Base-by-base conservation (phyloP, 768 basidiomycete genomes). In the Coprinopsis sp. region DNA sequence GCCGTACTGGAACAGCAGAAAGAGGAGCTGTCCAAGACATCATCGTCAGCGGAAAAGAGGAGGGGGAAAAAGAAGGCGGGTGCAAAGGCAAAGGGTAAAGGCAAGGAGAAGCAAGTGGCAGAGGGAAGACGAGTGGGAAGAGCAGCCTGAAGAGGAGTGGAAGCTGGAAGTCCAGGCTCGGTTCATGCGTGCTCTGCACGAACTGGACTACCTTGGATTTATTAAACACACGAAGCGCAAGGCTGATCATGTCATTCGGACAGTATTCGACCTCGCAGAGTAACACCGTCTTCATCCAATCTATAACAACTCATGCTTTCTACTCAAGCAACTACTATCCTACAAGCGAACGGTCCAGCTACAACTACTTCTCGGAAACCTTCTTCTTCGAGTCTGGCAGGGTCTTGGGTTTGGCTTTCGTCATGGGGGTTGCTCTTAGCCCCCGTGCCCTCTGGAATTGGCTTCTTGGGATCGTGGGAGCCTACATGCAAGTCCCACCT, bases 151-250 rank as follows among this genome's bases (percentile, higher is more conserved):
- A 18, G 81, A 77, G 51, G 66, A 68, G 53, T 83, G 80, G 83
- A 73, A 71, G 53, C 46, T 77, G 46, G 77, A 86, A 50, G 73
- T 82, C 13, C 89, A 91, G 57, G 87, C 84, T 33, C 71, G 89
- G 16, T 92, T 91, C 60, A 74, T 90, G 42, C 77, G 85, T 14
- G 80, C 87, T 10, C 57, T 91, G 60, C 90, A 92, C 49, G 88
- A 91, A 56, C 72, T 92, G 31, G 89, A 91, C 57, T 82, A 80
- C 55, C 63, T 91, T 28, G 90, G 90, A 6, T 78, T 91, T 56
- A 66, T 91, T 58, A 87, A 86, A 58, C 87, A 87, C 51, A 89
- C 85, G 0, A 79, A 82, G 34, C 71, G 87, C 44, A 91, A 87
- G 63, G 74, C 72, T 6, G 90, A 90, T 56, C 88, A 89, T 66